Evolutionary conservation across 495 filamentous ascomycete species (phyloP), one percentile per base, ranked within the genome.

Genomic region (Usnea hakonensis): DNA sequence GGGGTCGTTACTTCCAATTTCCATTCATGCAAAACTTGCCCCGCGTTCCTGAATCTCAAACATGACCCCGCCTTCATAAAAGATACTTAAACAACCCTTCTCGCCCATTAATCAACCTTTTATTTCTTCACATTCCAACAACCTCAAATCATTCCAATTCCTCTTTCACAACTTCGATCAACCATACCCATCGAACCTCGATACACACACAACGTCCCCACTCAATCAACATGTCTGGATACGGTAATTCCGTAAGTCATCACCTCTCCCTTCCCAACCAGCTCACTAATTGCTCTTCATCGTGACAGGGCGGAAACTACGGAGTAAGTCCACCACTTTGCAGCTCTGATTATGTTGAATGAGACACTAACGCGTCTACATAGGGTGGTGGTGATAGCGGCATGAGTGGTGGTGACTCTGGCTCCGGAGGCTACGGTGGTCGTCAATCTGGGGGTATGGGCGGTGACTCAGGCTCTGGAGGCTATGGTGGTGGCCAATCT

Each of bases 201-300:
- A 56, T 6, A 55, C 21, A 54, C 28, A 41, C 56, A 7, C 40
- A 55, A 26, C 55, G 58, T 19, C 17, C n/a, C 17, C 35, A 36
- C 14, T 8, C 23, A 68, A 55, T 50, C 55, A 54, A 44, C 53
- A 70, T 70, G 68, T 70, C 68, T 41, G 61, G 62, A 33, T 68
- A 69, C 67, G 64, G 62, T 58, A 56, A 68, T 19, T 59, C 53
- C 48, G 66, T 68, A 55, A 63, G 66, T 32, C 32, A 48, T n/a
- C 11, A 35, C 53, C 33, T 43, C 52, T 5, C 19, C 33, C n/a
- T 23, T 26, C 17, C 21, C 36, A 38, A 1, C 17, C 48, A 52
- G 46, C 26, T 38, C 33, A 37, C 54, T 37, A 36, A 57, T 2
- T 23, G 36, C 54, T 37, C 33, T 36, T 40, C 26, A 7, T 37